Evolutionary conservation across 805 yeast species (phyloP), one percentile per base, ranked within the genome.

Genomic region (Zygoascus ofunaensis): DNA sequence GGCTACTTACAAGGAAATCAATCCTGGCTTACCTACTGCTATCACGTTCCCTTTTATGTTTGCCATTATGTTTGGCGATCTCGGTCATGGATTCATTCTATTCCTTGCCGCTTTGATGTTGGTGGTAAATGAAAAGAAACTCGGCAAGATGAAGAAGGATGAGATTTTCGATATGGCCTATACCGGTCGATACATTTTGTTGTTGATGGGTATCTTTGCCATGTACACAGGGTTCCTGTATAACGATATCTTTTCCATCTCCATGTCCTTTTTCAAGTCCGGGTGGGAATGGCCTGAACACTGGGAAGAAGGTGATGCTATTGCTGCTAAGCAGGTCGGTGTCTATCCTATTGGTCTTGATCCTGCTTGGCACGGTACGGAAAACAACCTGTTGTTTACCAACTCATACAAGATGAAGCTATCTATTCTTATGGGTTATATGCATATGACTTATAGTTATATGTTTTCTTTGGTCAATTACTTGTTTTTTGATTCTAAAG

Each of bases 41-140:
- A 82, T 92, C 21, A 92, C 98, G 0, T 92, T 92, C 70, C 98
- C 98, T 20, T 92, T 92, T 63, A 84, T 92, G 94, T 92, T 92
- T 68, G 97, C 98, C 23, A 82, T 92, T 56, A 92, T 92, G 98
- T 92, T 92, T 71, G 98, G 98, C 71, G 98, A 92, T 69, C 62
- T 89, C 47, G 98, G 98, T 14, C 98, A 92, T 68, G 98, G 98
- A 4, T 74, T 87, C 48, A 76, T 92, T 39, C 69, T 92, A 63
- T 74, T 82, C 44, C 63, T 82, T 45, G 85, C 87, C 15, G 95
- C 94, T 1, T 65, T 77, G 42, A 64, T 67, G 24, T 68, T 92
- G 50, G 87, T 92, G 8, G 51, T 79, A 41, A 80, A 82, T 60
- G 98, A 92, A 64, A 73, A 71, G 49, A 71, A 74, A 50, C 74